These are phyloP conservation scores for Aspergillus bombycis DNA, from an alignment of 2,329 filamentous ascomycete genomes.

Conservation along the genomic window DNA sequence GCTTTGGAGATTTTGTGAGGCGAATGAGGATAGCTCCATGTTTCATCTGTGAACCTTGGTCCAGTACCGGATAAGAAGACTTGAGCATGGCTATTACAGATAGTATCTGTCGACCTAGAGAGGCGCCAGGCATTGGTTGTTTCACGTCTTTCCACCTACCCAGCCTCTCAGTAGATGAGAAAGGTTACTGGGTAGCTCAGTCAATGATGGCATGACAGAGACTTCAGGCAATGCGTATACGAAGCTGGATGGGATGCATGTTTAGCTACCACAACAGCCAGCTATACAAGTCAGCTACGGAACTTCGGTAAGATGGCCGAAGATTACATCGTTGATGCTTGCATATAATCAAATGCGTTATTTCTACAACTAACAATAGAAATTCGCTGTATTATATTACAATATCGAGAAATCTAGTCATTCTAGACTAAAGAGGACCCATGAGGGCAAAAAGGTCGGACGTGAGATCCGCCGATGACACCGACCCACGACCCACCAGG, in stretches of 20 bases:
- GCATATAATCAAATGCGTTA: background rate
- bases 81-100: background rate
- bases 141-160: background rate
- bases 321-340: background rate
- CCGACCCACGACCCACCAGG: background rate
- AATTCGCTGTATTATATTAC: background rate
- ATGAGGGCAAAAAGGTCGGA: background rate
- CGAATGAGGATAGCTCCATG: conserved; percentile 53
- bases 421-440: background rate
- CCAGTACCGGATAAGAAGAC: background rate
- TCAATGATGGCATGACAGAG: background rate
- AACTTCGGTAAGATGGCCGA: background rate
- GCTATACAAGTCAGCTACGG: background rate
- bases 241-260: no score
- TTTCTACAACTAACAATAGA: background rate
- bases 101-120: background rate
- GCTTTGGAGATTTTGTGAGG: conserved; percentile 77
- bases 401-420: background rate
- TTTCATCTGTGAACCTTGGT: conserved; percentile 48
- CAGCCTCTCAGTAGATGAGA: background rate
- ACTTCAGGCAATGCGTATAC: background rate
- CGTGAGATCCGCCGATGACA: background rate
- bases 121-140: background rate
- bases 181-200: background rate
- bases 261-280: background rate